Conservation (phyloP, 2,329 filamentous ascomycete species). For the Corniculantispora saksenae region DNA sequence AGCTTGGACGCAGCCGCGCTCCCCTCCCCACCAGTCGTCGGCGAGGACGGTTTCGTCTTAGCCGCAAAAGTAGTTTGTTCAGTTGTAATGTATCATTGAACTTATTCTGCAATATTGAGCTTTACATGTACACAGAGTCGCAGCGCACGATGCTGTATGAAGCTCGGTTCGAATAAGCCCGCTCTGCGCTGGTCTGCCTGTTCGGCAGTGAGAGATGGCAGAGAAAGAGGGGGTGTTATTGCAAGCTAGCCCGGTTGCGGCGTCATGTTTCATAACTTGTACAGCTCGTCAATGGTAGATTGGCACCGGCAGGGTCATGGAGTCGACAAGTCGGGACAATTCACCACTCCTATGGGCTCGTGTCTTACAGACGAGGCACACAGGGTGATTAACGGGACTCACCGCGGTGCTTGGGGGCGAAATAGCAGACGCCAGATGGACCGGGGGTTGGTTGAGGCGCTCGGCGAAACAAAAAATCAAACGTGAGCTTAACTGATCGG, state of each 20-base stretch:
- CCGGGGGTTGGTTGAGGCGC: not conserved
- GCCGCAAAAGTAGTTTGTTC: not conserved
- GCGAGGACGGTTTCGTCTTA: not conserved
- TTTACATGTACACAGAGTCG: not conserved
- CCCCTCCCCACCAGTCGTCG: not conserved
- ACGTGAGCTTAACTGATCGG: not conserved
- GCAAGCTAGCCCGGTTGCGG: not conserved
- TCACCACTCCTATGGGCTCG: not conserved
- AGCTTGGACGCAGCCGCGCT: not conserved
- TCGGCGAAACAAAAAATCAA: not conserved
- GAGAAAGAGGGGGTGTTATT: too few species aligned
- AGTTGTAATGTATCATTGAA: not conserved
- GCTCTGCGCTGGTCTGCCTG: too few species aligned
- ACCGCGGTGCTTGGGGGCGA: not conserved
- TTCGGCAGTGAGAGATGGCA: too few species aligned
- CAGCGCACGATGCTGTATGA: not conserved
- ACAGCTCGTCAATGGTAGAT: conserved; percentile 1
- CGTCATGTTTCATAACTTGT: not conserved
- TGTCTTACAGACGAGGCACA: not conserved
- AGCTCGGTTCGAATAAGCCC: not conserved
- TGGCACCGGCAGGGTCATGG: not conserved
- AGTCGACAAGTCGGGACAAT: not conserved
- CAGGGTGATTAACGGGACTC: not conserved
- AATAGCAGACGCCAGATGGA: not conserved
- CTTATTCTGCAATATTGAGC: not conserved